phyloP scores from a whole-genome alignment of 495 filamentous ascomycete species.

The Chaetomium cochliodes region DNA sequence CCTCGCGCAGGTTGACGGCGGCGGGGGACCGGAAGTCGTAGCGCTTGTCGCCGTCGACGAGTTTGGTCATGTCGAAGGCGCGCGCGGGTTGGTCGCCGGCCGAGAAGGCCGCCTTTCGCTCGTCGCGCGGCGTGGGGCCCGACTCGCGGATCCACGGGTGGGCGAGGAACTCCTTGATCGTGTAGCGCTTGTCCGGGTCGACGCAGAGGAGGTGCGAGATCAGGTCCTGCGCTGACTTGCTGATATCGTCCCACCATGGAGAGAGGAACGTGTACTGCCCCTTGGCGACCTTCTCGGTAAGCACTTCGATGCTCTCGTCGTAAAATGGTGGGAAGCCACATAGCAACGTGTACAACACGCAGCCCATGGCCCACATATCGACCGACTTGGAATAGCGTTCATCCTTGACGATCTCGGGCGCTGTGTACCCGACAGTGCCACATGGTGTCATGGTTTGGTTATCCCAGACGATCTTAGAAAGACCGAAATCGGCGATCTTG shows the following conservation, averaged over 20 bases:
- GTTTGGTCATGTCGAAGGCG: constrained; percentile 55
- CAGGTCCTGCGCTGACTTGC: constrained; percentile 89
- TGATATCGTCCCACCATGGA: constrained; percentile 99
- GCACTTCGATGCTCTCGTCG: constrained; percentile 93
- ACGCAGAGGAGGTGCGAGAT: constrained; percentile 92
- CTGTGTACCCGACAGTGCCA: constrained; percentile 96
- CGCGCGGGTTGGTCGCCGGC: constrained; percentile 43
- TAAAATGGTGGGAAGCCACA: constrained; percentile 99
- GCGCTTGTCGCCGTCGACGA: constrained; percentile 61
- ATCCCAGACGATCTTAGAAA: constrained; percentile 98
- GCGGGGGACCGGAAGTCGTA: constrained; percentile 96
- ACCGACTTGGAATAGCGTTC: constrained; percentile 98
- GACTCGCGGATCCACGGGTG: constrained; percentile 88
- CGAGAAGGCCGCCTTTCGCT: constrained; percentile 53
- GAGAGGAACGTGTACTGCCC: constrained; percentile 98
- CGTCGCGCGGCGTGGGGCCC: constrained; percentile 54
- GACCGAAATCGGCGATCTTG: constrained; percentile 96
- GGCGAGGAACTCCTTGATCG: constrained; percentile 79
- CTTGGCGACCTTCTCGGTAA: constrained; percentile 95
- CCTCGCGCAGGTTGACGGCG: constrained; percentile 90
- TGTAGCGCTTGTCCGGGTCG: constrained; percentile 87
- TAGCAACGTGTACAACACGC: constrained; percentile 92
- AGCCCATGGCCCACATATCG: constrained; percentile 98
- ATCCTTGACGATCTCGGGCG: constrained; percentile 99
- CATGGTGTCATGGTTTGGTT: constrained; percentile 99